Conservation (phyloP, 352 stramenopile species). For the Elongisporangium undulatum region DNA sequence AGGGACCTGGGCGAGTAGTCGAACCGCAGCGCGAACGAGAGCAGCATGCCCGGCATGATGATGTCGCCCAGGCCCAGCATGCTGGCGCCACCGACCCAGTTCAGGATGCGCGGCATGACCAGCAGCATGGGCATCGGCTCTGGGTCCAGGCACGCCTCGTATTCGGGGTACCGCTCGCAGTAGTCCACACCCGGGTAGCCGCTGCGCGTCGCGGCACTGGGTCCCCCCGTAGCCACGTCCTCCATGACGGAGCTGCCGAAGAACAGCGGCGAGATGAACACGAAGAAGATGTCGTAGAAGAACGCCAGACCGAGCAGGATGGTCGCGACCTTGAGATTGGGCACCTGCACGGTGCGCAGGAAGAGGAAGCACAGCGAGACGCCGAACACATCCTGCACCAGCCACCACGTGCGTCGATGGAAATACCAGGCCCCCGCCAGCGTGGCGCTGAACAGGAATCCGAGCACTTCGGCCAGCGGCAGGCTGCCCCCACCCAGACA, state of each 20-base stretch:
- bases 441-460: constrained; percentile 22
- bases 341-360: constrained; percentile 87
- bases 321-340: constrained; percentile 88
- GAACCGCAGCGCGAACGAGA: constrained; percentile 91
- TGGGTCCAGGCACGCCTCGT: constrained; percentile 61
- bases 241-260: constrained; percentile 92
- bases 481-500: constrained; percentile 26
- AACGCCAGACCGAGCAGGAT: constrained; percentile 90
- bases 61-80: constrained; percentile 97
- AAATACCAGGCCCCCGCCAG: constrained; percentile 63
- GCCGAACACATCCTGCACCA: constrained; percentile 91
- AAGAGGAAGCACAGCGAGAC: constrained; percentile 93
- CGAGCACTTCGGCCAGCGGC: constrained; percentile 47
- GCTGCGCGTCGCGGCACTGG: constrained; percentile 57
- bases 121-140: constrained; percentile 95
- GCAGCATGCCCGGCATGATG: constrained; percentile 91
- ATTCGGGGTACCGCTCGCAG: constrained; percentile 65
- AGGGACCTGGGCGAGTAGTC: constrained; percentile 65
- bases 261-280: constrained; percentile 91
- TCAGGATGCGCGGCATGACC: constrained; percentile 86
- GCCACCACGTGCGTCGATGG: constrained; percentile 65
- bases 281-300: constrained; percentile 96
- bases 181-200: constrained; percentile 73
- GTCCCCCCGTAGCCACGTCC: constrained; percentile 89
- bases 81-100: constrained; percentile 89